Conservation (phyloP, 1,139 yeast species). For the Pichia sp. region DNA sequence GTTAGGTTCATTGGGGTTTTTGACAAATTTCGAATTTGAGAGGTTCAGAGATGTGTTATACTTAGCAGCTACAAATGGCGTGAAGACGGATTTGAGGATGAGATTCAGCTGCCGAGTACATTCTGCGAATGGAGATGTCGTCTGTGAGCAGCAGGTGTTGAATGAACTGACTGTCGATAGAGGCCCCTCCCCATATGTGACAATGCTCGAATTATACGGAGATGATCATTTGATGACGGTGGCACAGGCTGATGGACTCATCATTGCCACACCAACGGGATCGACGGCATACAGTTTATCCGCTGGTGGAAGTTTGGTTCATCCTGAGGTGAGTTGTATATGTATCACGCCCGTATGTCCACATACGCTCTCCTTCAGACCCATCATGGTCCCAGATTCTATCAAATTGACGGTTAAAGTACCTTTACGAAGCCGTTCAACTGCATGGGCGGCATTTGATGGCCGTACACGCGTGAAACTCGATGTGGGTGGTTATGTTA, state of each 20-base stretch:
- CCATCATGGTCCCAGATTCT: constrained; percentile 79
- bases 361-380: constrained; percentile 81
- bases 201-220: constrained; percentile 76
- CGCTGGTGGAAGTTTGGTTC: constrained; percentile 87
- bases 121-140: constrained; percentile 45
- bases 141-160: constrained; percentile 71
- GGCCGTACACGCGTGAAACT: constrained; percentile 74
- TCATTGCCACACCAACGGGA: constrained; percentile 87
- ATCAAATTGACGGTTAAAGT: constrained; percentile 73
- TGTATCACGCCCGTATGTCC: constrained; percentile 92
- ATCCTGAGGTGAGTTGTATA: constrained; percentile 84
- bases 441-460: constrained; percentile 91
- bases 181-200: constrained; percentile 84
- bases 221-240: constrained; percentile 74
- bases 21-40: constrained; percentile 72
- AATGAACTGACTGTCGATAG: constrained; percentile 82
- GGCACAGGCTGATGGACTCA: constrained; percentile 87
- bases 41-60: constrained; percentile 53
- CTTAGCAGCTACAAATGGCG: constrained; percentile 58
- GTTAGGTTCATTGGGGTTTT: constrained; percentile 73
- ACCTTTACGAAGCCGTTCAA: constrained; percentile 58
- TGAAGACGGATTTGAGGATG: constrained; percentile 74
- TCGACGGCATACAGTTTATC: constrained; percentile 86
- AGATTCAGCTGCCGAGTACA: constrained; percentile 61
- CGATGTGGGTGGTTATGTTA: constrained; percentile 66